Conservation (phyloP, 140 eudicot genomes). For the Ambrosia hybrid region DNA sequence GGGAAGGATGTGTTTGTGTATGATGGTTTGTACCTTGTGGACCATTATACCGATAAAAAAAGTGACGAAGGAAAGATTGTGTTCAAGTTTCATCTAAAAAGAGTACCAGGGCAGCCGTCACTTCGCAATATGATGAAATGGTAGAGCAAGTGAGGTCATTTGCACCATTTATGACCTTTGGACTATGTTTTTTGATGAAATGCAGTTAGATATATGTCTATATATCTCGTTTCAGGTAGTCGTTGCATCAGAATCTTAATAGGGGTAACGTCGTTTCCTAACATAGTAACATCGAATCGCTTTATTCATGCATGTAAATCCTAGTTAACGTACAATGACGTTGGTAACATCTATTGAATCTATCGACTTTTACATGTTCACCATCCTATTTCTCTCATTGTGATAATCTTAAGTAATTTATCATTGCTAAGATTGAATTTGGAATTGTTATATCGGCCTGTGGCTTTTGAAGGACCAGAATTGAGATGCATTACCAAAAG, state of each 20-base stretch:
- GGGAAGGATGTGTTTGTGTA: conserved; percentile 37
- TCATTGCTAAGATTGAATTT: too few species aligned
- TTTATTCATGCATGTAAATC: not conserved
- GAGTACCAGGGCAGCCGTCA: conserved; percentile 41
- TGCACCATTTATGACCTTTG: not conserved
- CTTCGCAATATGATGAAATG: not conserved
- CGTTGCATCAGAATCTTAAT: not conserved
- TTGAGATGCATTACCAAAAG: too few species aligned
- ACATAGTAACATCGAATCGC: not conserved
- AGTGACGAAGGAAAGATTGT: conserved; percentile 30
- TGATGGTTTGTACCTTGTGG: conserved; percentile 51
- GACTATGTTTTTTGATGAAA: not conserved
- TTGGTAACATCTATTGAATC: not conserved
- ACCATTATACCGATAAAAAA: conserved; percentile 22
- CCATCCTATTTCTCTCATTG: too few species aligned
- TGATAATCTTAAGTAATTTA: too few species aligned
- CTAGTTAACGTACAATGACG: not conserved
- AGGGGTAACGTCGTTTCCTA: conserved; percentile 5
- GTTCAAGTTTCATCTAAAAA: conserved; percentile 39
- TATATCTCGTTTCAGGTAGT: not conserved
- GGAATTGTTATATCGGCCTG: too few species aligned
- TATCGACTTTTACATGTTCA: not conserved
- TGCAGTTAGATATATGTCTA: not conserved
- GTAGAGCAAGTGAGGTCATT: not conserved
- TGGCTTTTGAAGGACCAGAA: too few species aligned